phyloP scores from a whole-genome alignment of 164 flowering plant genomes.

The Aristolochia fimbriata region DNA sequence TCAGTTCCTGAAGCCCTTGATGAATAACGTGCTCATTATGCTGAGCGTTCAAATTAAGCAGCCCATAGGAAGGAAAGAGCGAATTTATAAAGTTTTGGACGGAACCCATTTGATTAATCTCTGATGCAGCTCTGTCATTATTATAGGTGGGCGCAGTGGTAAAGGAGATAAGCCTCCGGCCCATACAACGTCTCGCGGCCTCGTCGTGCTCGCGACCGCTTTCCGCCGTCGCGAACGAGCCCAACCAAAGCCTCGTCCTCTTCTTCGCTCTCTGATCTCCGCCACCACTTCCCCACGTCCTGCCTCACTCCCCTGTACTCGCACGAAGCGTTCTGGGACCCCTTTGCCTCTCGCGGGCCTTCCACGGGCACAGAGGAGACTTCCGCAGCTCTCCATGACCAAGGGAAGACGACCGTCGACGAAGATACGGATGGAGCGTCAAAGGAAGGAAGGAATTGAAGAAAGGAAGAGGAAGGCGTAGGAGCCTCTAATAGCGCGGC shows the following conservation, averaged over 20 bases:
- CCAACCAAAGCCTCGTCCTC: constrained; percentile 89
- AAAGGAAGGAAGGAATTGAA: too few relatives aligned
- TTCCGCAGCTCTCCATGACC: constrained; percentile 53
- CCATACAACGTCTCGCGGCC: constrained; percentile 87
- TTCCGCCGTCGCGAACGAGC: constrained; percentile 91
- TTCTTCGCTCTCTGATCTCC: constrained; percentile 94
- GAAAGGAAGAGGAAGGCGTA: too few relatives aligned
- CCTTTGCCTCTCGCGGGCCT: constrained; percentile 96
- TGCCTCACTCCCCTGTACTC: constrained; percentile 91
- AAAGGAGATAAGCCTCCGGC: constrained; percentile 83
- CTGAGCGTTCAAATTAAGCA: constrained; percentile 84
- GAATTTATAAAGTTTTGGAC: constrained; percentile 66
- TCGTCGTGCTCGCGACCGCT: constrained; percentile 99
- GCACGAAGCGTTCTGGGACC: constrained; percentile 85
- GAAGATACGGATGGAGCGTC: background rate
- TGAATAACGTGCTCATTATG: constrained; percentile 87
- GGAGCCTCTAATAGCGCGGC: too few relatives aligned
- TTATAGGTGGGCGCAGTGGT: constrained; percentile 55
- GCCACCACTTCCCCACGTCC: constrained; percentile 99
- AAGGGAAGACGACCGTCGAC: constrained; percentile 4
- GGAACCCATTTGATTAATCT: constrained; percentile 82
- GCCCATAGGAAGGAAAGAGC: constrained; percentile 56
- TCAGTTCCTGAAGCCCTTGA: constrained; percentile 78
- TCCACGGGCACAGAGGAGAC: constrained; percentile 73
- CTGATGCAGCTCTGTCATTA: constrained; percentile 26